Evolutionary conservation across 768 basidiomycete genomes (phyloP), one percentile per base, ranked within the genome.

Genomic region (Cubamyces sp.): DNA sequence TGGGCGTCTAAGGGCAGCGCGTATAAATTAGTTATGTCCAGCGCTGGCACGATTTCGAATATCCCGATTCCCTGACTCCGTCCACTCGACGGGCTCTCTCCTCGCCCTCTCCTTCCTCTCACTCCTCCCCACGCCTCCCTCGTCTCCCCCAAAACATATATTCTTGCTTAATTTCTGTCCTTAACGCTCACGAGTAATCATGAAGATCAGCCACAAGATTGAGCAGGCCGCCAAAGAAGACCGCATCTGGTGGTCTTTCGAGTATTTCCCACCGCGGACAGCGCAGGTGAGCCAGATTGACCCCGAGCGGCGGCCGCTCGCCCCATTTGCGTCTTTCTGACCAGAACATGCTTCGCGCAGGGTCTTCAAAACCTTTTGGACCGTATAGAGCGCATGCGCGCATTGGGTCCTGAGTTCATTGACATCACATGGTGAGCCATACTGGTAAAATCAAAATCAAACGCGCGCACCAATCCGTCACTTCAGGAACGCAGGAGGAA

Each of bases 331-430:
- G 18, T 46, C 16, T 34, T 48, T 53, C 52, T 59, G 21, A 57
- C 54, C 57, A 62, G 47, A 30, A 40, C 34, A 43, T 28, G 28
- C 26, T 25, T 23, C 14, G 34, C 16, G 19, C 67, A 96, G 88
- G 93, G 92, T 66, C 78, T 97, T 49, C 93, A 96, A 88, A 99
- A 99, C 75, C 81, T 99, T 37, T 83, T 97, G 62, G 96, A 98
- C 76, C 95, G 97, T 70, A 98, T 99, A 78, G 96, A 98, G 75
- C 92, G 96, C 65, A 98, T 99, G 97, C 84, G 94, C 55, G 85
- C 85, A 8, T 78, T 97, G 39, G 96, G 97, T 1, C 97, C 97
- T 9, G 96, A 97, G 74, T 99, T 99, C 73, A 91, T 98, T 68
- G 96, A 98, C 74, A 96, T 98, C 71, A 98, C 96, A 73, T 98